Conservation (phyloP, 164 flowering plant genomes). For the Pachysandra terminalis region DNA sequence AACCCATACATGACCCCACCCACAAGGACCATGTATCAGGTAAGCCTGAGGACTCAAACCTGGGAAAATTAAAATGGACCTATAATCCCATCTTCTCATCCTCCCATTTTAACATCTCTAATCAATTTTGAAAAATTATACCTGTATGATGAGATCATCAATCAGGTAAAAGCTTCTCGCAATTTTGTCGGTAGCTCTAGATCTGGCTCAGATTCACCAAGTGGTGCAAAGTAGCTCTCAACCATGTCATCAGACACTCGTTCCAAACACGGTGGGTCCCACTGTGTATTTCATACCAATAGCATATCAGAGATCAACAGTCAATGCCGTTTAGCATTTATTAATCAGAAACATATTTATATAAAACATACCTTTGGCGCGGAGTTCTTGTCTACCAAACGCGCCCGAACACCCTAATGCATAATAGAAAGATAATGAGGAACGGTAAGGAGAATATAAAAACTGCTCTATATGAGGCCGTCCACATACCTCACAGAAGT, state of each 20-base stretch:
- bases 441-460: neutral
- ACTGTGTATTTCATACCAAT: constrained; percentile 38
- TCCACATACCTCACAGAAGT: constrained; percentile 69
- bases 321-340: neutral
- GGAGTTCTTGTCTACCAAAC: constrained; percentile 78
- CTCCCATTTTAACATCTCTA: neutral
- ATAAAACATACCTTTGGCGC: constrained; percentile 72
- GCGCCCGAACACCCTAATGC: constrained; percentile 78
- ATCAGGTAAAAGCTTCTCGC: constrained; percentile 66
- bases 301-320: neutral
- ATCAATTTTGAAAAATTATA: neutral
- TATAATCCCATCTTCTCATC: neutral
- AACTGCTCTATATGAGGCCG: neutral
- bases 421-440: constrained; percentile 3
- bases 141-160: neutral
- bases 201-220: constrained; percentile 58
- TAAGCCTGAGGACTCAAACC: too few species aligned
- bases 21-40: too few species aligned
- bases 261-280: constrained; percentile 69
- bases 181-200: constrained; percentile 57
- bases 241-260: constrained; percentile 85
- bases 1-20: too few species aligned
- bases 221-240: constrained; percentile 50
- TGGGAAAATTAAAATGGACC: too few species aligned
- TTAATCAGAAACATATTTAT: neutral